Evolutionary conservation across 768 basidiomycete species (phyloP).

Genomic region (Asterophora lycoperdoides): DNA sequence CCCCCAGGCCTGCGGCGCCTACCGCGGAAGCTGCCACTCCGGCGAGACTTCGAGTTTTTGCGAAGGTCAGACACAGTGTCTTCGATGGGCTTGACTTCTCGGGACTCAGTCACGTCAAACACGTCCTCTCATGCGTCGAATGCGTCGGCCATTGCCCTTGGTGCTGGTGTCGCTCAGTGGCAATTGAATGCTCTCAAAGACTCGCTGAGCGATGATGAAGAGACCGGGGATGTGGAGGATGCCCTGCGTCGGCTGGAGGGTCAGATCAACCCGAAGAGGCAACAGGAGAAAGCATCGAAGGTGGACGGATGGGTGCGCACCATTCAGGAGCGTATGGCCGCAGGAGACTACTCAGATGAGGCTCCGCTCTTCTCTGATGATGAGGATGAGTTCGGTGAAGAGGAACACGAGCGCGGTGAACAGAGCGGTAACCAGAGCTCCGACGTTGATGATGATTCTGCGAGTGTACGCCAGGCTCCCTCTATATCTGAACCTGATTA

Average conservation of each 20-base stretch:
- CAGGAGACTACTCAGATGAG: slow-evolving; percentile 61
- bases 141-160: slow-evolving; percentile 36
- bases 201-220: slow-evolving; percentile 69
- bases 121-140: slow-evolving; percentile 40
- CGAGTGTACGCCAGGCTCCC: slow-evolving; percentile 5
- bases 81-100: slow-evolving; percentile 71
- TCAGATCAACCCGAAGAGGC: slow-evolving; percentile 70
- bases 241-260: slow-evolving; percentile 82
- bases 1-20: slow-evolving; percentile 54
- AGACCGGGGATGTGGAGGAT: slow-evolving; percentile 75
- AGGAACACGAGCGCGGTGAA: slow-evolving; percentile 19
- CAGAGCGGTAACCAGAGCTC: slow-evolving; percentile 6
- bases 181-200: slow-evolving; percentile 78
- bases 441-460: slow-evolving; percentile 12
- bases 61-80: slow-evolving; percentile 70
- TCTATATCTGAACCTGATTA: slow-evolving; percentile 8
- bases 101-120: slow-evolving; percentile 52
- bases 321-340: slow-evolving; percentile 61
- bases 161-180: slow-evolving; percentile 67
- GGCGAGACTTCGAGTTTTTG: slow-evolving; percentile 80
- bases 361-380: slow-evolving; percentile 50
- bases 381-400: slow-evolving; percentile 29
- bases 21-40: slow-evolving; percentile 59
- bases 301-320: slow-evolving; percentile 80
- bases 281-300: slow-evolving; percentile 67